These are phyloP conservation scores for Talaromyces sp. DNA, from an alignment of 2,329 filamentous ascomycete genomes.

Conservation along the genomic window DNA sequence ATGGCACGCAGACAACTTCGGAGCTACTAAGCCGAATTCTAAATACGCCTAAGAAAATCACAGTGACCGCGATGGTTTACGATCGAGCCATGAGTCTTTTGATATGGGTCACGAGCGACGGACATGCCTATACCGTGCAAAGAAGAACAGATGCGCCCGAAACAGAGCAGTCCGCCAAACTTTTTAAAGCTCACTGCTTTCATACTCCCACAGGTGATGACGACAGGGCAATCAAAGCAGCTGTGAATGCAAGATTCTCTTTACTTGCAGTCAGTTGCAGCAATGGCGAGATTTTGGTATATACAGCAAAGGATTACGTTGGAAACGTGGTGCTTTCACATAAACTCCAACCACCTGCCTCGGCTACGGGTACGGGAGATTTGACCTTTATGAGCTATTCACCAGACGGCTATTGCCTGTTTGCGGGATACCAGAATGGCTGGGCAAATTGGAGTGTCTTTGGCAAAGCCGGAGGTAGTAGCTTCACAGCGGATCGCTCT, in stretches of 20 bases:
- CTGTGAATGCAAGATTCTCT: conserved; percentile 93
- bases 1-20: conserved; percentile 79
- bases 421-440: conserved; percentile 84
- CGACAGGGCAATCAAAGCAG: conserved; percentile 63
- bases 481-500: conserved; percentile 65
- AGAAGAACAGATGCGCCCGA: conserved; percentile 48
- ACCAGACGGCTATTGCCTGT: conserved; percentile 91
- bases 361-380: conserved; percentile 60
- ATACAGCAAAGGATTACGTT: conserved; percentile 85
- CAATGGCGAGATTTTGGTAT: conserved; percentile 78
- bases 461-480: conserved; percentile 80
- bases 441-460: conserved; percentile 99
- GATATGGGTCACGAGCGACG: conserved; percentile 86
- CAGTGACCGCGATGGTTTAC: conserved; percentile 78
- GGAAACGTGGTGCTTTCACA: conserved; percentile 90
- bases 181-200: conserved; percentile 90
- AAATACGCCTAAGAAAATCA: conserved; percentile 74
- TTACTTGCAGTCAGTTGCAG: conserved; percentile 80
- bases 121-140: conserved; percentile 86
- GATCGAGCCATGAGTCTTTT: conserved; percentile 95
- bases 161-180: conserved; percentile 51
- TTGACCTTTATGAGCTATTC: conserved; percentile 79
- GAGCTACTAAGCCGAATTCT: conserved; percentile 82
- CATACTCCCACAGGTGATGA: conserved; percentile 61
- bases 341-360: conserved; percentile 64